Percentiles rank a stretch among this genome's conserved stretches.
These are phyloP conservation scores for Trametes sp. DNA, from an alignment of 1,284 basidiomycete species.

Conservation along the genomic window DNA sequence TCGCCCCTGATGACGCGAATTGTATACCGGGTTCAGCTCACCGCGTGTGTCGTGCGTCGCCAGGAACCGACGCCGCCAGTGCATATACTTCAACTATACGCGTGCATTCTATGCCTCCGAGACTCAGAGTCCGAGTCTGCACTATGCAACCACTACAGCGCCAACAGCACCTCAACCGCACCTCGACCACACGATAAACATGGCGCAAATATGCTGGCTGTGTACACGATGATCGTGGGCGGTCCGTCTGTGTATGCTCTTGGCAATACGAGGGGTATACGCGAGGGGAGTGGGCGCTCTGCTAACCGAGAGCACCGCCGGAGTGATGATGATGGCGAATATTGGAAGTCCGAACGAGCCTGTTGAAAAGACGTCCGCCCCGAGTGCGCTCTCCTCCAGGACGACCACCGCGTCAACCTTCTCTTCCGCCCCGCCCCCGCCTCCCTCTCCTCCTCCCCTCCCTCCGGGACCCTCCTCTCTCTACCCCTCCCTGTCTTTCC, in stretches of 20 bases:
- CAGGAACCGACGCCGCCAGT: not conserved
- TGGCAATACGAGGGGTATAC: not conserved
- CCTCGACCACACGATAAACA: too few species aligned
- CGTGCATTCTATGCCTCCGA: too few species aligned
- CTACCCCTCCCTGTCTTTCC: slow-evolving; percentile 22
- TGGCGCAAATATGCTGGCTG: too few species aligned
- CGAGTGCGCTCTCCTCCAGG: slow-evolving; percentile 9
- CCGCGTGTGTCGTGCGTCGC: slow-evolving; percentile 8
- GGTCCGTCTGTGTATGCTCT: not conserved
- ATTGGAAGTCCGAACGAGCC: slow-evolving; percentile 25
- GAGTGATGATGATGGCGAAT: slow-evolving; percentile 12
- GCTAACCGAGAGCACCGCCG: slow-evolving; percentile 16
- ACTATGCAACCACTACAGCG: too few species aligned
- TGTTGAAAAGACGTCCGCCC: slow-evolving; percentile 22
- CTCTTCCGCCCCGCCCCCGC: slow-evolving; percentile 9
- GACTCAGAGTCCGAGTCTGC: too few species aligned
- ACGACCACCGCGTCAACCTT: slow-evolving; percentile 31
- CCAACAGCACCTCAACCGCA: too few species aligned
- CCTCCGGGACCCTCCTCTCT: slow-evolving; percentile 19
- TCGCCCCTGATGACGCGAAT: slow-evolving; percentile 6
- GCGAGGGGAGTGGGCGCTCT: slow-evolving; percentile 8
- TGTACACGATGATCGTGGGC: too few species aligned
- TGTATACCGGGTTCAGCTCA: slow-evolving; percentile 11
- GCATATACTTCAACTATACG: not conserved
- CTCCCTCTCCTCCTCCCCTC: slow-evolving; percentile 9